Evolutionary conservation across 2,329 filamentous ascomycete species (phyloP), one percentile per base, ranked within the genome.

Genomic region (Xylariaceae sp.): DNA sequence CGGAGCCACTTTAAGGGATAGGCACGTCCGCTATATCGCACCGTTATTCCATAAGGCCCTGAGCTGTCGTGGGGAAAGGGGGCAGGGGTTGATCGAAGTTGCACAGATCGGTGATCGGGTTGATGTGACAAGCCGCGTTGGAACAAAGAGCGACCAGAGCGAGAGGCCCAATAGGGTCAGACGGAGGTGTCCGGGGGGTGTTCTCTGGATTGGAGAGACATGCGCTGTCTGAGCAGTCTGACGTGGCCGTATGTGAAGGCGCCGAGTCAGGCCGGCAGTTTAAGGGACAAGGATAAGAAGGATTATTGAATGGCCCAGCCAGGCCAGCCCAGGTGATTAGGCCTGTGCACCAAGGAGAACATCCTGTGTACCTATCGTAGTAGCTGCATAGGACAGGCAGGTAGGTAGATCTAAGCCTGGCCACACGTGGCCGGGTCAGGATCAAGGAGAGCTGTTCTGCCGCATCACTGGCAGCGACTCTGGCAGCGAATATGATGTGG

Each of bases 341-440:
- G 48, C 51, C 50, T 39, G 47, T 48, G 61, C 50, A 53, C 50
- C 62, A 52, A 49, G 7, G 47, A 23, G 11, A 15, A 30, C 18
- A 50, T 13, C 23, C 23, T 30, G 23, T 4, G 23, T 30, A 30
- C 23, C 23, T 30, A 30, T 30, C 23, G 23, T 30, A 30, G 23
- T 30, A 30, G 23, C 23, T 30, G 23, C 23, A 30, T 30, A 30
- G 23, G 23, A 30, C 23, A 30, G 23, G 23, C 23, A 30, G 23
- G 23, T 30, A 30, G 23, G 23, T 30, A 30, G 23, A 30, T 30
- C 23, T 30, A 50, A 47, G 18, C 23, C 51, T 51, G 34, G 44
- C 58, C 61, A 65, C 61, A 65, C 63, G 63, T 65, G 63, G 63
- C 61, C 23, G 55, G 51, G 56, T 57, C 56, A 57, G 61, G 39